Conservation (phyloP, 768 basidiomycete species). For the Stropharia rugosoannulata region DNA sequence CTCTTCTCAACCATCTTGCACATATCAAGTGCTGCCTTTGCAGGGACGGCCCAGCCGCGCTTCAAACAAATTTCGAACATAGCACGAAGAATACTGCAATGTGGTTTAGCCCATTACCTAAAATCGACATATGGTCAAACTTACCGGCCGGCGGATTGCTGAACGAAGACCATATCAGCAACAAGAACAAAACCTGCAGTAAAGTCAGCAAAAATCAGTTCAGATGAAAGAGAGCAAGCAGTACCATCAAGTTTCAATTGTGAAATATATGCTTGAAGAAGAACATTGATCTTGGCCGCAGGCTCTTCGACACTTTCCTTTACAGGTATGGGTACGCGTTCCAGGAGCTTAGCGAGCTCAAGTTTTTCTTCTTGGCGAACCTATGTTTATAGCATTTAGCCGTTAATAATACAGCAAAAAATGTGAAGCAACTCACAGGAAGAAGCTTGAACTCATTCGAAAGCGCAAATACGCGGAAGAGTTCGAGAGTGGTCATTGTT, state of each 20-base stretch:
- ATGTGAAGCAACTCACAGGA: slow-evolving; percentile 47
- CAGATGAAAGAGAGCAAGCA: slow-evolving; percentile 6
- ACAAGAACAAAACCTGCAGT: slow-evolving; percentile 73
- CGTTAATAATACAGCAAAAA: background rate
- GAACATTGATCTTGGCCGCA: slow-evolving; percentile 94
- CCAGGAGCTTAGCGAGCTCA: slow-evolving; percentile 85
- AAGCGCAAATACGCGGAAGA: slow-evolving; percentile 94
- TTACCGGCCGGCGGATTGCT: slow-evolving; percentile 92
- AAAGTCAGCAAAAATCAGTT: background rate
- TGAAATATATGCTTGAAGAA: slow-evolving; percentile 93
- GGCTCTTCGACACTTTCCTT: slow-evolving; percentile 97
- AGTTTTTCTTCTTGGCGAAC: slow-evolving; percentile 89
- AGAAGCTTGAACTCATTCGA: slow-evolving; percentile 95
- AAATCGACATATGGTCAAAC: slow-evolving; percentile 10
- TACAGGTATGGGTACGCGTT: slow-evolving; percentile 95
- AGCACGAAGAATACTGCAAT: slow-evolving; percentile 79
- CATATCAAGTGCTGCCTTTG: slow-evolving; percentile 85
- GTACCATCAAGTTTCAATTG: slow-evolving; percentile 87
- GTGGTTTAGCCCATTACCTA: background rate
- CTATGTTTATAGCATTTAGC: slow-evolving; percentile 25
- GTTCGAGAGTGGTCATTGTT: slow-evolving; percentile 83
- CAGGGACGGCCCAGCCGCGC: slow-evolving; percentile 96
- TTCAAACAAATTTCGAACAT: slow-evolving; percentile 98
- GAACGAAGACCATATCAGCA: slow-evolving; percentile 94
- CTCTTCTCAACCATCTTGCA: slow-evolving; percentile 95